phyloP scores from a whole-genome alignment of 192 early-diverging fungal genomes.

The Backusella westeae region DNA sequence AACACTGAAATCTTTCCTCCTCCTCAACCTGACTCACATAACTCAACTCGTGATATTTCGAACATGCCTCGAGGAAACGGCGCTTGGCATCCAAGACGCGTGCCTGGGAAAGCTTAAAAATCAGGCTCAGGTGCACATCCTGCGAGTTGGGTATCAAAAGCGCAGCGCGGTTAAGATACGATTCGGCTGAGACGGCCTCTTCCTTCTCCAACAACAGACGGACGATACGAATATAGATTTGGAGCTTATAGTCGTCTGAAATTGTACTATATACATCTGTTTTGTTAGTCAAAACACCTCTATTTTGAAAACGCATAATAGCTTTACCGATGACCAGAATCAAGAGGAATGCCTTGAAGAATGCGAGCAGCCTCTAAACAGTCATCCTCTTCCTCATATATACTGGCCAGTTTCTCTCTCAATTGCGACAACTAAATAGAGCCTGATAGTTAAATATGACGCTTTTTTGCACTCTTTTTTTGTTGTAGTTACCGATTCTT shows the following conservation, averaged over 20 bases:
- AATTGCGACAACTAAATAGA: constrained; percentile 61
- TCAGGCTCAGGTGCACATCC: constrained; percentile 54
- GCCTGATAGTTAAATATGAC: background rate
- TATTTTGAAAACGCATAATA: background rate
- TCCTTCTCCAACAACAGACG: constrained; percentile 85
- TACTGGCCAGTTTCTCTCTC: constrained; percentile 71
- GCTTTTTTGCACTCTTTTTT: background rate
- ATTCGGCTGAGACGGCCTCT: constrained; percentile 75
- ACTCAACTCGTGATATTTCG: constrained; percentile 81
- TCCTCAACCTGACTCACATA: constrained; percentile 64
- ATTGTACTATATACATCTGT: constrained; percentile 38
- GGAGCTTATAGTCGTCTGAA: constrained; percentile 67
- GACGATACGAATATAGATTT: constrained; percentile 83
- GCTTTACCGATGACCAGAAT: constrained; percentile 77
- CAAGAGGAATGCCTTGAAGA: constrained; percentile 87
- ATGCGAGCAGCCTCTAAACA: constrained; percentile 85
- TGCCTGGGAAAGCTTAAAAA: constrained; percentile 81
- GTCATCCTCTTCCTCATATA: constrained; percentile 71
- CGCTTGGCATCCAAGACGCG: constrained; percentile 82
- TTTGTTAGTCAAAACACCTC: background rate
- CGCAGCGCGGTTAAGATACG: constrained; percentile 83
- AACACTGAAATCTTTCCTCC: constrained; percentile 52
- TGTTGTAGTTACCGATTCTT: constrained; percentile 63
- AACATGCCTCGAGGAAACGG: constrained; percentile 81
- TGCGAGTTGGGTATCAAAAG: constrained; percentile 55